Conservation (phyloP, 768 basidiomycete species). For the Russula sp. region DNA sequence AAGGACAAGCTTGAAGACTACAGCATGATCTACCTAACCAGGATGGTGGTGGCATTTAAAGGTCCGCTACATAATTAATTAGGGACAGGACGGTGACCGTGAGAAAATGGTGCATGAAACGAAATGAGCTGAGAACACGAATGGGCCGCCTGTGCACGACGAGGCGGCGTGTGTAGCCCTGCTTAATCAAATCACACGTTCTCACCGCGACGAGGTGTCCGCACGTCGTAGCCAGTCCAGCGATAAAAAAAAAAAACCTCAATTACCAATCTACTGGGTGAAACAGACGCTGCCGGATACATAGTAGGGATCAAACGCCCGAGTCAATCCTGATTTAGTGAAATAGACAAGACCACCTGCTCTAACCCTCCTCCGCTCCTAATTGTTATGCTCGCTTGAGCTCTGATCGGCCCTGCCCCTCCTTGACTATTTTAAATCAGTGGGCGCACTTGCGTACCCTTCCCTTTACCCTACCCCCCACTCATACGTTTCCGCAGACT, state of each 20-base stretch:
- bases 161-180: neutral
- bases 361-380: neutral
- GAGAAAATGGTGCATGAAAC: neutral
- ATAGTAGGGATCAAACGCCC: neutral
- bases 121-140: neutral
- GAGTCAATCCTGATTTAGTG: constrained; percentile 1
- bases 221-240: neutral
- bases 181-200: neutral
- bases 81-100: neutral
- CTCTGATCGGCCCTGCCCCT: neutral
- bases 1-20: too few species aligned
- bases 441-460: neutral
- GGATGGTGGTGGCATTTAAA: too few species aligned
- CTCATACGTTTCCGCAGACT: neutral
- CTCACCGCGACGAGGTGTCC: neutral
- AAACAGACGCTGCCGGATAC: constrained; percentile 5
- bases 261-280: constrained; percentile 10
- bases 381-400: constrained; percentile 17
- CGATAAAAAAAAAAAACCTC: neutral
- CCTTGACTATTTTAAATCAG: constrained; percentile 7
- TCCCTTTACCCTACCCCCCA: neutral
- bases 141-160: neutral
- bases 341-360: neutral
- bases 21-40: too few species aligned
- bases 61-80: too few species aligned